A percentile compares a stretch with the other conserved stretches of the same genome.
Conservation (phyloP, 176 grass and related monocot species). For the Cocos nucifera region DNA sequence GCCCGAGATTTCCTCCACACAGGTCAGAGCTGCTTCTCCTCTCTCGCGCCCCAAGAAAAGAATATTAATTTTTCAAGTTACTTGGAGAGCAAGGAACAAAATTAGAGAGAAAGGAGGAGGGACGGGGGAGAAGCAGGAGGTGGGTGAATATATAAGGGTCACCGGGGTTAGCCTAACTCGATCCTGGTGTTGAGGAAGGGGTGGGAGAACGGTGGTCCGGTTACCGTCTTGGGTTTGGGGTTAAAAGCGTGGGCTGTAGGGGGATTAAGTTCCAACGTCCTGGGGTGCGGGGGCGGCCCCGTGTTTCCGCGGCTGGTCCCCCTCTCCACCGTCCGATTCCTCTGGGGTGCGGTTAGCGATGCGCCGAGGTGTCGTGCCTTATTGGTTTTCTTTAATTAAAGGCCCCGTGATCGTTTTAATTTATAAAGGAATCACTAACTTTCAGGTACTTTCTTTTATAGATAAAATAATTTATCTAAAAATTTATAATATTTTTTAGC, state of each 20-base stretch:
- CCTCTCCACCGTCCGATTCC: slow-evolving; percentile 18
- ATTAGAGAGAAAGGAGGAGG: slow-evolving; percentile 8
- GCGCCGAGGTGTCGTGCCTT: too few relatives aligned
- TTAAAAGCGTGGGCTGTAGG: background rate
- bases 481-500: too few relatives aligned
- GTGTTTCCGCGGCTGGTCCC: slow-evolving; percentile 85
- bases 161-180: slow-evolving; percentile 15
- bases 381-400: too few relatives aligned
- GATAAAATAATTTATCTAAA: too few relatives aligned
- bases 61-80: too few relatives aligned
- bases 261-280: slow-evolving; percentile 45
- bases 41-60: too few relatives aligned
- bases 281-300: slow-evolving; percentile 84
- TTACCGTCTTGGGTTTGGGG: slow-evolving; percentile 1
- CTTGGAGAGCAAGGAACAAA: background rate
- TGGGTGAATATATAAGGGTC: slow-evolving; percentile 40
- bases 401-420: too few relatives aligned
- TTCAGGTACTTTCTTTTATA: too few relatives aligned
- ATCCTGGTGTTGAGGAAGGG: background rate
- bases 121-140: background rate
- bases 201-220: background rate
- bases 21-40: background rate
- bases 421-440: too few relatives aligned
- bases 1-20: background rate
- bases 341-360: too few relatives aligned